Percentiles rank a stretch among this genome's conserved stretches.
Conservation (phyloP, 257 asterid species). For the Nicotiana otophora region DNA sequence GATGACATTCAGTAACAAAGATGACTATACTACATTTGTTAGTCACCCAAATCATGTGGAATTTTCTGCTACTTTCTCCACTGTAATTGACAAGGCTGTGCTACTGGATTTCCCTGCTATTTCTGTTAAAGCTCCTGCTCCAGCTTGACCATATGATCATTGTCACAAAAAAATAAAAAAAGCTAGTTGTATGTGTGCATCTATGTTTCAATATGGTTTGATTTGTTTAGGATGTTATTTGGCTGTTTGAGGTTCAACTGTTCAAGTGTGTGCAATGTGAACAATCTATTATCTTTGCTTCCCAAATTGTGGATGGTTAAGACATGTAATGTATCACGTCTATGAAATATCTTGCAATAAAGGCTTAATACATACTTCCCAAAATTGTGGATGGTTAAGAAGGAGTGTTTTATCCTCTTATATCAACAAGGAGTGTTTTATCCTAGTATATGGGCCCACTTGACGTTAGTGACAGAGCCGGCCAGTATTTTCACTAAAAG, state of each 20-base stretch:
- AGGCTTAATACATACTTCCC: neutral
- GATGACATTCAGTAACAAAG: conserved; percentile 80
- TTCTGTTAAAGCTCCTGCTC: conserved; percentile 49
- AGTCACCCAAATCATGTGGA: conserved; percentile 68
- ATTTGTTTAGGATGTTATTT: neutral
- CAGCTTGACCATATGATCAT: conserved; percentile 25
- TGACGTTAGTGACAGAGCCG: too few species aligned
- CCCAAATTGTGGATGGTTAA: neutral
- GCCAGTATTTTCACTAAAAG: rapidly evolving
- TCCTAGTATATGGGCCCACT: too few species aligned
- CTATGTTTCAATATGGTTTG: neutral
- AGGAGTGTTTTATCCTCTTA: too few species aligned
- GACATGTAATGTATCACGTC: neutral
- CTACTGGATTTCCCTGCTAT: conserved; percentile 83
- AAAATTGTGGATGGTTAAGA: neutral
- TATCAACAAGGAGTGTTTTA: neutral
- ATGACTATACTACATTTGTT: conserved; percentile 51
- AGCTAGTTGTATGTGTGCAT: neutral
- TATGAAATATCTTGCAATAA: neutral
- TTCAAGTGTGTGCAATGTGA: neutral
- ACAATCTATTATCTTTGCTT: neutral
- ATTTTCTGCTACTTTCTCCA: conserved; percentile 55
- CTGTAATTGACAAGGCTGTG: conserved; percentile 67
- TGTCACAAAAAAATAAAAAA: neutral
- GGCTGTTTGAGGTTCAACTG: neutral